Percentiles rank a stretch among this genome's conserved stretches.
Evolutionary conservation across 129 eudicot genomes (phyloP).

Genomic region (Flaveria robusta): DNA sequence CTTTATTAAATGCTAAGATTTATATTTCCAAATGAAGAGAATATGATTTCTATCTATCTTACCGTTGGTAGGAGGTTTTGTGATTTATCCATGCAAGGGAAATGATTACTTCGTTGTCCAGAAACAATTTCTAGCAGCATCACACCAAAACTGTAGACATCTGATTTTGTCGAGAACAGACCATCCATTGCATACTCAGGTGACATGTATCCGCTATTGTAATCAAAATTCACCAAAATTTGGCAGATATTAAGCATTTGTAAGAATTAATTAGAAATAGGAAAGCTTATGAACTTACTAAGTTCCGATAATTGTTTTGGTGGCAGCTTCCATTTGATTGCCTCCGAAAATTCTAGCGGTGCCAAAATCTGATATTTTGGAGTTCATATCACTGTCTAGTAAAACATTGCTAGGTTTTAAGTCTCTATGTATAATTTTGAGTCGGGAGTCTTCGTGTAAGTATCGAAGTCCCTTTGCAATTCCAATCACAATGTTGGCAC

Average conservation of each 20-base stretch:
- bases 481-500: conserved; percentile 46
- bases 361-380: conserved; percentile 59
- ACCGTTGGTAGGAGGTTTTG: conserved; percentile 27
- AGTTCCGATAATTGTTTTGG: conserved; percentile 49
- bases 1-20: not conserved
- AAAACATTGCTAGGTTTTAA: conserved; percentile 46
- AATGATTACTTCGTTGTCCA: conserved; percentile 29
- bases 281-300: conserved; percentile 34
- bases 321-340: conserved; percentile 38
- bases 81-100: not conserved
- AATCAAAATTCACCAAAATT: not conserved
- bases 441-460: conserved; percentile 56
- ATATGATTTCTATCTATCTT: not conserved
- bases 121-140: conserved; percentile 31
- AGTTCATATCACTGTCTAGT: conserved; percentile 44
- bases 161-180: conserved; percentile 37
- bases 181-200: conserved; percentile 47
- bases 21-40: too few species aligned
- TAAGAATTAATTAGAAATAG: not conserved
- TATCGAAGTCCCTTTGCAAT: conserved; percentile 53
- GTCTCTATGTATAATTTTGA: conserved; percentile 46
- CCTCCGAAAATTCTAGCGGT: conserved; percentile 44
- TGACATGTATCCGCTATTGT: conserved; percentile 47
- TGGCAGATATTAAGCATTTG: not conserved
- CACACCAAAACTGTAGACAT: conserved; percentile 46